Evolutionary conservation across 345 rosid species (phyloP).

Genomic region (Acer campestre): DNA sequence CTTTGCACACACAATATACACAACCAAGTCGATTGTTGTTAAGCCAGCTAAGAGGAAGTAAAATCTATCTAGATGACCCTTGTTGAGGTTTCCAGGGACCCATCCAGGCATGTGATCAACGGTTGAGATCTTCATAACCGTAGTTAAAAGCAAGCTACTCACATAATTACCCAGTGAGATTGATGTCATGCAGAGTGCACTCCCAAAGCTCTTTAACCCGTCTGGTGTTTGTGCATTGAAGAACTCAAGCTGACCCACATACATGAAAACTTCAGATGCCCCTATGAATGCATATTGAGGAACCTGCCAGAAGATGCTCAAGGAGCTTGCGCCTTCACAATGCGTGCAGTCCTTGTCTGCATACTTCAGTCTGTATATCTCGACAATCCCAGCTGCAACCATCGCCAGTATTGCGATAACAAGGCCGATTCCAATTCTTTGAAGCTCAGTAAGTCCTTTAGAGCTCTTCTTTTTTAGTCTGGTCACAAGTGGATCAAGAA

Average conservation of each 20-base stretch:
- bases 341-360: conserved; percentile 66
- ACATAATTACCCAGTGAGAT: conserved; percentile 98
- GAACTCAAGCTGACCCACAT: conserved; percentile 94
- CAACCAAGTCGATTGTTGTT: conserved; percentile 61
- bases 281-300: conserved; percentile 93
- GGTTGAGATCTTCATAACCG: conserved; percentile 91
- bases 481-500: conserved; percentile 70
- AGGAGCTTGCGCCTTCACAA: conserved; percentile 89
- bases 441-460: conserved; percentile 82
- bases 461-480: conserved; percentile 51
- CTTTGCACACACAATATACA: conserved; percentile 74
- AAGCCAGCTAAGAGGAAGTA: conserved; percentile 87
- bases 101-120: conserved; percentile 92
- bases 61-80: conserved; percentile 92
- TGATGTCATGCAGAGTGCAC: conserved; percentile 95
- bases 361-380: conserved; percentile 70
- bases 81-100: conserved; percentile 96
- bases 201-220: conserved; percentile 92
- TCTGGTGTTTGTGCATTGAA: conserved; percentile 97
- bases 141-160: conserved; percentile 89
- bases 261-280: conserved; percentile 99
- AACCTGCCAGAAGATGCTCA: conserved; percentile 98
- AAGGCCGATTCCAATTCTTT: conserved; percentile 96
- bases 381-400: conserved; percentile 87
- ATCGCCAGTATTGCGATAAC: conserved; percentile 90